Evolutionary conservation across 2,329 filamentous ascomycete species (phyloP).

Genomic region (Curvularia lunata): DNA sequence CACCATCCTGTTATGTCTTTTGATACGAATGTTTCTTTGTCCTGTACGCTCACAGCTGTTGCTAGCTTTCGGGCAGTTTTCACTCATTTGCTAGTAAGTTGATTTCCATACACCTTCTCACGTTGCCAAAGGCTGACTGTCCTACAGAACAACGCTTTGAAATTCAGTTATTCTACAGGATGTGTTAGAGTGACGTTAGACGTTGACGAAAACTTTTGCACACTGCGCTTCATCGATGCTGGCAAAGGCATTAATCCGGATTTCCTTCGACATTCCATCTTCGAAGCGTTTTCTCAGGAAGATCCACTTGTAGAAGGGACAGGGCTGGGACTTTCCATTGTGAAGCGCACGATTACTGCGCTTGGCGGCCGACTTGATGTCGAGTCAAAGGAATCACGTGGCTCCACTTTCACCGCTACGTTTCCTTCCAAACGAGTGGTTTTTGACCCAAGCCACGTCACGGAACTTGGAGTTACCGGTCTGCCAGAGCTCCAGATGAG

Average conservation of each 20-base stretch:
- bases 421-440: conserved; percentile 5
- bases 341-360: conserved; percentile 11
- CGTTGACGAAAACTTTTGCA: not conserved
- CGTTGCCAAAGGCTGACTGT: not conserved
- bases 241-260: conserved; percentile 9
- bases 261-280: conserved; percentile 12
- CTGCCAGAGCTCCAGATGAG: conserved; percentile 5
- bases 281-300: conserved; percentile 15
- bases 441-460: not conserved
- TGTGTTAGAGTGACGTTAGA: conserved; percentile 13
- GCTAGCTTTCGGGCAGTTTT: conserved; percentile 13
- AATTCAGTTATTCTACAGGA: conserved; percentile 5
- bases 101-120: too few species aligned
- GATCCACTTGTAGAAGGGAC: conserved; percentile 10
- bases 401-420: conserved; percentile 9
- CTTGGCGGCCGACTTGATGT: conserved; percentile 4
- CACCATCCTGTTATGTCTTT: conserved; percentile 7
- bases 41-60: conserved; percentile 6
- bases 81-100: conserved; percentile 11
- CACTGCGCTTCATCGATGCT: conserved; percentile 3
- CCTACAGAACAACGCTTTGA: conserved; percentile 10
- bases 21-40: conserved; percentile 7
- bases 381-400: conserved; percentile 8
- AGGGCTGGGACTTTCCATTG: conserved; percentile 15
- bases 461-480: not conserved